Base-by-base conservation (phyloP, 345 rosid genomes). In the Clausena lansium region DNA sequence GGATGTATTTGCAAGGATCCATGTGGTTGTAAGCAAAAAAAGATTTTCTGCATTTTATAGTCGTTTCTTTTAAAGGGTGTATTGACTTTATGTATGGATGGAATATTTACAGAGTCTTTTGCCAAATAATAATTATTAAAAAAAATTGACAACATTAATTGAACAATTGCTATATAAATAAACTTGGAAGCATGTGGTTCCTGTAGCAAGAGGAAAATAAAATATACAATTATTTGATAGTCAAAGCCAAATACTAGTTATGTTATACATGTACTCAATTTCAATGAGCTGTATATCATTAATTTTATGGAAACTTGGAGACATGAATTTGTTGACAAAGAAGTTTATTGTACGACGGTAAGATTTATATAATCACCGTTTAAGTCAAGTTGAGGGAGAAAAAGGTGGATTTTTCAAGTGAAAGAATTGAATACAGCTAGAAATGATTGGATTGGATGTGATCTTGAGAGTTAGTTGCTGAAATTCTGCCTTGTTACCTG, bases 361-460 rank as follows among this genome's bases (percentile, higher is more conserved):
- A 47, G 25, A 50, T 65, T 76, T 47, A 24, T 75, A 75, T 47
- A 75, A 28, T 67, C 78, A 65, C 78, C 78, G 64, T 47, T 63
- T 73, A 33, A 35, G 27, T 25, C 38, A 9, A 57, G 64, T 57
- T 5, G 22, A 54, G 59, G 9, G 73, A 35, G 25, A 20, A 19
- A 65, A 20, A 28, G 5, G 70, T 36, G 20, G 39, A 45, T 14
- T 47, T 69, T 69, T 69, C 58, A 69, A 45, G 50, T 2, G 14
- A n/a, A 75, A 50, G 50, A 64, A 24, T 32, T 75, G 70, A 24
- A 7, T 75, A 75, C 78, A 75, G 77, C 78, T 75, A 75, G 50
- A 32, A 30, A 32, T 64, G 58, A 41, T 63, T 24, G 24, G 58
- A 41, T 63, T 14, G 24, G 39, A 24, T 9, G 25, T 62, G 47